Conservation (phyloP, 176 grass and related monocot genomes). For the Calamus simplicifolius region DNA sequence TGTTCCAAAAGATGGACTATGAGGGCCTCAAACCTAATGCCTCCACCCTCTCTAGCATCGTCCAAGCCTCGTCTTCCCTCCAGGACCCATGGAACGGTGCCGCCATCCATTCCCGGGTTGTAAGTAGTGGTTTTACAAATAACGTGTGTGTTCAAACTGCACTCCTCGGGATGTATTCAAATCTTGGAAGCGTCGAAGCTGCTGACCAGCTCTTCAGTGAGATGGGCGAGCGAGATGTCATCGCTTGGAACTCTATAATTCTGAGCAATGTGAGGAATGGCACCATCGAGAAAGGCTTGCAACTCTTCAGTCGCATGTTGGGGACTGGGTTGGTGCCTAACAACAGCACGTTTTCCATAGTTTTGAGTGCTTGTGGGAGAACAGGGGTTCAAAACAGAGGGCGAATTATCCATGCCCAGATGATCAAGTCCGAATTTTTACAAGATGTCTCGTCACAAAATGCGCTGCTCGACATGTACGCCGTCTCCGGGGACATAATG, state of each 20-base stretch:
- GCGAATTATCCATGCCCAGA: constrained; percentile 56
- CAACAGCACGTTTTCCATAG: constrained; percentile 39
- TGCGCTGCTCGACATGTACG: constrained; percentile 72
- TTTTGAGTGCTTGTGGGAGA: constrained; percentile 44
- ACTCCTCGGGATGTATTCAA: constrained; percentile 67
- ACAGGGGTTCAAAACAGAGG: constrained; percentile 25
- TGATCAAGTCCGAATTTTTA: constrained; percentile 46
- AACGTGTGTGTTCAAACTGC: constrained; percentile 56
- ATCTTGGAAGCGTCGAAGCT: constrained; percentile 26
- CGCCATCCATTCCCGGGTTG: constrained; percentile 23
- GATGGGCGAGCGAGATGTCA: constrained; percentile 43
- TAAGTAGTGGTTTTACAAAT: constrained; percentile 29
- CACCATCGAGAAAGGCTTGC: constrained; percentile 24
- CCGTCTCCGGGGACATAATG: constrained; percentile 44
- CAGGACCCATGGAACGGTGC: constrained; percentile 14
- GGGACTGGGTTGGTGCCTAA: constrained; percentile 29
- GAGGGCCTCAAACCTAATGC: constrained; percentile 48
- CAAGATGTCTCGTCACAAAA: constrained; percentile 61
- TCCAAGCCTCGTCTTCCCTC: constrained; percentile 29
- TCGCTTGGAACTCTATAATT: constrained; percentile 69
- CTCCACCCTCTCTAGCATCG: constrained; percentile 51
- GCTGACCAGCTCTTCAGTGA: constrained; percentile 58
- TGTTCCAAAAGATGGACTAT: constrained; percentile 32
- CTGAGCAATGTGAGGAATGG: constrained; percentile 58
- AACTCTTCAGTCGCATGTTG: constrained; percentile 42